phyloP scores from a whole-genome alignment of 2,329 filamentous ascomycete genomes.

The Claviceps sp. region DNA sequence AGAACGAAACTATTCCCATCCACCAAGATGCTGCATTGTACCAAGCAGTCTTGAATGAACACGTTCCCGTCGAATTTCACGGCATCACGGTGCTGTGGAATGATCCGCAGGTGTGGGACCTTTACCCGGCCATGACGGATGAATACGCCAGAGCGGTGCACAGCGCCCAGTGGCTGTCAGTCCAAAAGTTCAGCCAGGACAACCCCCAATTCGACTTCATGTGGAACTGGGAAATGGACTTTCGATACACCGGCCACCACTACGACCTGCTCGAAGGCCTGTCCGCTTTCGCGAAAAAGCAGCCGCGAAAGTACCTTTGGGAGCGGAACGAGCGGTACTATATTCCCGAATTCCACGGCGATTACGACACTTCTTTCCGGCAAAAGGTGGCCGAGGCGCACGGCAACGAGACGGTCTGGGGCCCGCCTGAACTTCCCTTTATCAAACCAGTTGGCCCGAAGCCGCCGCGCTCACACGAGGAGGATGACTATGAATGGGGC shows the following conservation, averaged over 20 bases:
- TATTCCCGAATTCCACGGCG: conserved; percentile 54
- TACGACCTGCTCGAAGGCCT: conserved; percentile 65
- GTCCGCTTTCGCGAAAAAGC: conserved; percentile 46
- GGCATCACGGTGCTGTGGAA: conserved; percentile 64
- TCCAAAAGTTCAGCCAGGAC: conserved; percentile 63
- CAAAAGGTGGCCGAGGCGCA: conserved; percentile 42
- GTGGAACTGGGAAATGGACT: conserved; percentile 84
- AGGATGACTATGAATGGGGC: conserved; percentile 64
- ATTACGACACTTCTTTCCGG: conserved; percentile 55
- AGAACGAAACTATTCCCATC: conserved; percentile 44
- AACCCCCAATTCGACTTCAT: conserved; percentile 70
- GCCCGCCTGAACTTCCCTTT: conserved; percentile 44
- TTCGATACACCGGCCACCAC: conserved; percentile 66
- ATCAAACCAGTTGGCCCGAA: conserved; percentile 49
- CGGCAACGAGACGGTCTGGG: conserved; percentile 51
- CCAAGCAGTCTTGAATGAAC: conserved; percentile 42
- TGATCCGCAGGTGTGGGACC: conserved; percentile 56
- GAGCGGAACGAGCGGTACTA: conserved; percentile 62
- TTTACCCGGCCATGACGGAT: conserved; percentile 65
- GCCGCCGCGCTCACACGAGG: conserved; percentile 43
- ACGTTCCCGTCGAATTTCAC: conserved; percentile 56
- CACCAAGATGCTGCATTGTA: conserved; percentile 48
- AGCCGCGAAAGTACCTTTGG: conserved; percentile 61
- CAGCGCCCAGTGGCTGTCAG: conserved; percentile 53
- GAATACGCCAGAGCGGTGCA: conserved; percentile 40